phyloP scores from a whole-genome alignment of 495 filamentous ascomycete species.

The Xylona heveae region DNA sequence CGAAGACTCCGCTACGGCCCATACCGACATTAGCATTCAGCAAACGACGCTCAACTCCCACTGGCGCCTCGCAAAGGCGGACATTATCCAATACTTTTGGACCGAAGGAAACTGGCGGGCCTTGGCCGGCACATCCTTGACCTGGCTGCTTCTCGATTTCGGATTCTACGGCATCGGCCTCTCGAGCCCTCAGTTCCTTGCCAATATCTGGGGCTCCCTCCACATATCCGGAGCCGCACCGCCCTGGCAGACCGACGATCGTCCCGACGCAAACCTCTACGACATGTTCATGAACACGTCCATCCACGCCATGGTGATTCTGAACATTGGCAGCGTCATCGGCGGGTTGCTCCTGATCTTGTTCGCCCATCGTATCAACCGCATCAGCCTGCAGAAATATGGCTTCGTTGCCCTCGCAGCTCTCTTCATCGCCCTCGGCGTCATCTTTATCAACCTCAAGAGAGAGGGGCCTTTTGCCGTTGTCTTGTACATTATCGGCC shows the following conservation, averaged over 20 bases:
- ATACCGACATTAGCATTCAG: too few species aligned
- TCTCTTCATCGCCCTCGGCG: slow-evolving; percentile 26
- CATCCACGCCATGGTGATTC: slow-evolving; percentile 15
- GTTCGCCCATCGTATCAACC: slow-evolving; percentile 23
- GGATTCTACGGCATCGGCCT: slow-evolving; percentile 35
- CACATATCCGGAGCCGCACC: slow-evolving; percentile 5
- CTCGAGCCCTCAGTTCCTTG: slow-evolving; percentile 15
- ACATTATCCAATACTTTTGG: slow-evolving; percentile 27
- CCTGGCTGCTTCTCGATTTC: slow-evolving; percentile 32
- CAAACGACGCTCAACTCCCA: neutral
- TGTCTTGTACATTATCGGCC: slow-evolving; percentile 32
- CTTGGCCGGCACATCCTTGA: slow-evolving; percentile 24
- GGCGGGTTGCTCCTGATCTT: slow-evolving; percentile 24
- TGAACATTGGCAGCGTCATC: slow-evolving; percentile 20
- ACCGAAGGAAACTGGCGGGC: slow-evolving; percentile 26
- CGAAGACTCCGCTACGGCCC: too few species aligned
- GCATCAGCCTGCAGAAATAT: slow-evolving; percentile 24
- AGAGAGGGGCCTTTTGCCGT: slow-evolving; percentile 23
- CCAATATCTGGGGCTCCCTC: slow-evolving; percentile 18
- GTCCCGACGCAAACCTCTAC: slow-evolving; percentile 8
- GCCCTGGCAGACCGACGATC: slow-evolving; percentile 3
- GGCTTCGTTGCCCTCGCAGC: slow-evolving; percentile 24
- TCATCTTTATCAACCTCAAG: slow-evolving; percentile 22
- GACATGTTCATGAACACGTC: slow-evolving; percentile 11
- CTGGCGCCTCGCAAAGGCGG: slow-evolving; percentile 9